Evolutionary conservation across 2,329 filamentous ascomycete species (phyloP).

Genomic region (Biscogniauxia sp.): DNA sequence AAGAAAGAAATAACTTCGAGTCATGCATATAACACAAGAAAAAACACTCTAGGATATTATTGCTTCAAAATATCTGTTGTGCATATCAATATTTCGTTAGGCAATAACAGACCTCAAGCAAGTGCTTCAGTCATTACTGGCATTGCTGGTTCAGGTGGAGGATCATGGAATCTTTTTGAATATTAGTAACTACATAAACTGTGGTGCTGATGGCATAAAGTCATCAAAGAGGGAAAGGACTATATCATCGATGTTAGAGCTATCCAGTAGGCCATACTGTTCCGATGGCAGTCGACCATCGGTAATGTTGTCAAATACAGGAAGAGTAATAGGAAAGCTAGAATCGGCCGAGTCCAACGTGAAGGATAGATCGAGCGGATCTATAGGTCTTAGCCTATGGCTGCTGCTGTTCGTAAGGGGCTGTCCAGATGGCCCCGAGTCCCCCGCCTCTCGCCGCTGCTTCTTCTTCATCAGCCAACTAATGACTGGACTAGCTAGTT

Average conservation of each 20-base stretch:
- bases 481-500: slow-evolving; percentile 24
- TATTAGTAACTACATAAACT: not conserved
- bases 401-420: not conserved
- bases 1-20: too few species aligned
- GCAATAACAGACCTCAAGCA: too few species aligned
- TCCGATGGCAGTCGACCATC: not conserved
- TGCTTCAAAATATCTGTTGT: too few species aligned
- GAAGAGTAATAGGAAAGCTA: not conserved
- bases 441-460: not conserved
- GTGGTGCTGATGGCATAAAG: not conserved
- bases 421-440: not conserved
- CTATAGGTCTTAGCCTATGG: not conserved
- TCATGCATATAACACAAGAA: too few species aligned
- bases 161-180: not conserved
- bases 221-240: not conserved
- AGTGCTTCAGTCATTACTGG: too few species aligned
- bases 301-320: not conserved
- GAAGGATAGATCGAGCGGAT: not conserved
- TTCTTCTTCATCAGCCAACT: slow-evolving; percentile 12
- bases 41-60: too few species aligned
- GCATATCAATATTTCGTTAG: too few species aligned
- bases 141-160: too few species aligned
- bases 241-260: not conserved
- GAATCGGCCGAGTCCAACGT: not conserved
- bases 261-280: not conserved